Percentiles rank a stretch among this genome's conserved stretches.
Evolutionary conservation across 2,329 filamentous ascomycete genomes (phyloP).

Genomic region (Trichoderma polysporum): DNA sequence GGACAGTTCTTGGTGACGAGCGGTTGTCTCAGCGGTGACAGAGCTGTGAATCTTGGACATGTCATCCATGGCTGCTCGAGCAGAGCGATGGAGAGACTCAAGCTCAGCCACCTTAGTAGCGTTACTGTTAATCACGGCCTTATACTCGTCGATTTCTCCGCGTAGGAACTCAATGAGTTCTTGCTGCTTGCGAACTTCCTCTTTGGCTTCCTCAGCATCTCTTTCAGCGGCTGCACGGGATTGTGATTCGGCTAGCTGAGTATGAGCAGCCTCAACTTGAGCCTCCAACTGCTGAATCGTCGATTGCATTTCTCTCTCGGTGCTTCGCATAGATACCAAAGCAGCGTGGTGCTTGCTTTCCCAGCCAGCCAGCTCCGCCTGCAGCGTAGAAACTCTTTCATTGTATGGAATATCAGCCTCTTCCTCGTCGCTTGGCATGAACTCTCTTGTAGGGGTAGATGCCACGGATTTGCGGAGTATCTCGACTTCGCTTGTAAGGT

Average conservation of each 20-base stretch:
- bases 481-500: constrained; percentile 70
- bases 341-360: constrained; percentile 71
- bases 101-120: constrained; percentile 68
- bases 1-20: constrained; percentile 49
- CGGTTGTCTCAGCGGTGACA: constrained; percentile 42
- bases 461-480: constrained; percentile 59
- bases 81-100: constrained; percentile 67
- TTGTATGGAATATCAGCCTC: constrained; percentile 46
- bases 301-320: constrained; percentile 69
- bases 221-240: constrained; percentile 39
- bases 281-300: constrained; percentile 73
- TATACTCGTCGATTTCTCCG: constrained; percentile 78
- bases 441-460: constrained; percentile 23
- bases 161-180: constrained; percentile 63
- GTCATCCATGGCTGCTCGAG: constrained; percentile 67
- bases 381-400: constrained; percentile 62
- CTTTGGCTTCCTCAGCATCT: constrained; percentile 27
- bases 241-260: constrained; percentile 47
- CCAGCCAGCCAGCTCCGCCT: constrained; percentile 72
- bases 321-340: constrained; percentile 67
- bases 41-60: constrained; percentile 60
- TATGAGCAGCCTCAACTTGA: constrained; percentile 54
- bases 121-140: constrained; percentile 68
- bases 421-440: constrained; percentile 32
- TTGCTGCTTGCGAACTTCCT: constrained; percentile 54